Conservation (phyloP, 495 filamentous ascomycete species). For the Penicillium maclennaniae region DNA sequence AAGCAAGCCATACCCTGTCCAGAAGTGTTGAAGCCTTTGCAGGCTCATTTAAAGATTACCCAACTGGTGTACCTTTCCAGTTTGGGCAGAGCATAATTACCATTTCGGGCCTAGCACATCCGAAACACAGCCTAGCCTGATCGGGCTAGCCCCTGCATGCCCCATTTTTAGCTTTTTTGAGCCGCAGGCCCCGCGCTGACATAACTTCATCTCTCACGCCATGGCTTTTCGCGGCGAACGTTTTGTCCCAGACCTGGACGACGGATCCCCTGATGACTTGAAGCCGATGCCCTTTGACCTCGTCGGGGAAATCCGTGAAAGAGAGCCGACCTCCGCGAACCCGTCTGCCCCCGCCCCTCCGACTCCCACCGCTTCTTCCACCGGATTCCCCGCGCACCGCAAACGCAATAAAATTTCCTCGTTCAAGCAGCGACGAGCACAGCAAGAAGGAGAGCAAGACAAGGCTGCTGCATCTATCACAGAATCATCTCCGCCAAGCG, state of each 20-base stretch:
- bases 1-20: neutral
- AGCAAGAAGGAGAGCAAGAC: conserved; percentile 12
- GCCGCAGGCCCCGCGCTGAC: conserved; percentile 37
- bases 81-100: conserved; percentile 15
- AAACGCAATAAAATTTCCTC: conserved; percentile 67
- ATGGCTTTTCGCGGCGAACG: conserved; percentile 60
- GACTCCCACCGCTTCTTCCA: conserved; percentile 38
- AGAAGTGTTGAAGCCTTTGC: neutral
- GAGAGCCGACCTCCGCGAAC: conserved; percentile 47
- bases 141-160: conserved; percentile 18
- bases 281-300: conserved; percentile 40
- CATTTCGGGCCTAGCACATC: conserved; percentile 18
- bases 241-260: conserved; percentile 54
- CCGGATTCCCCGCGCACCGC: conserved; percentile 85
- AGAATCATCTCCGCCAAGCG: neutral
- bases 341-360: conserved; percentile 59
- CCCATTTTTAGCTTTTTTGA: conserved; percentile 41
- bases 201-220: conserved; percentile 28
- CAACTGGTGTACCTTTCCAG: neutral
- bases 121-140: conserved; percentile 8
- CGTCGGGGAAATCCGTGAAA: conserved; percentile 77
- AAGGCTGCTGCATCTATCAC: neutral
- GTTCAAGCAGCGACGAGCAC: conserved; percentile 68
- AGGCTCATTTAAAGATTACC: neutral
- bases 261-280: conserved; percentile 28